Base-by-base conservation (phyloP, 768 basidiomycete species). In the Termitomyces sp. region DNA sequence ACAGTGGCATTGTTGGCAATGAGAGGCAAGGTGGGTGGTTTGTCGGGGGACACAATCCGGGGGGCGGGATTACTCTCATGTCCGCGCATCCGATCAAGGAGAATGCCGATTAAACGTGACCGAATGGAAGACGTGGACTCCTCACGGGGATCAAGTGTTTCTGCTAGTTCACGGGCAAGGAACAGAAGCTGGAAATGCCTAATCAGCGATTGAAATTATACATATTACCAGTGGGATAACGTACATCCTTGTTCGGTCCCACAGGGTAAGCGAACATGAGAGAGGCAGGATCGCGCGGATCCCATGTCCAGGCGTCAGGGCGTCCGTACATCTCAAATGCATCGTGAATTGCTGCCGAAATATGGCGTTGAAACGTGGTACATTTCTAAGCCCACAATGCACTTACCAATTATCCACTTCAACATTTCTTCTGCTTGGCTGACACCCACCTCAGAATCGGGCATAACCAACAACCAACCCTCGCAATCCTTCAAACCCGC, bases 201-300 rank as follows among this genome's bases (percentile, higher is more conserved):
- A 28, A 33, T 47, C 26, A 47, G 46, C 48, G 41, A 58, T 47
- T 14, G 33, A 15, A 26, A 45, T 21, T 54, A 33, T 55, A 61
- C 14, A 12, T 7, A 33, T 21, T 2, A 3, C 19, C 35, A 35
- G 3, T 35, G 21, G 14, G 33, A 41, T 38, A 17, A 75, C 90
- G 62, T 67, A 96, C 94, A 67, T 94, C 89, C 70, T 85, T 87
- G 57, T 82, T 74, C 4, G 87, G 83, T 1, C 93, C 94, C 48
- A 91, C 85, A 7, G 96, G 95, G 68, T 98, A 97, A 0, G 86
- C 93, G 70, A 95, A 98, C 86, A 98, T 94, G 70, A 96, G 79
- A 10, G 91, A 92, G 8, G 70, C 67, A 0, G 85, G 81, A 67
- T 96, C 86, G 14, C 88, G 81, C 52, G 91, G 91, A 64, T 98